Base-by-base conservation (phyloP, 768 basidiomycete genomes). In the Lactarius akahatsu region DNA sequence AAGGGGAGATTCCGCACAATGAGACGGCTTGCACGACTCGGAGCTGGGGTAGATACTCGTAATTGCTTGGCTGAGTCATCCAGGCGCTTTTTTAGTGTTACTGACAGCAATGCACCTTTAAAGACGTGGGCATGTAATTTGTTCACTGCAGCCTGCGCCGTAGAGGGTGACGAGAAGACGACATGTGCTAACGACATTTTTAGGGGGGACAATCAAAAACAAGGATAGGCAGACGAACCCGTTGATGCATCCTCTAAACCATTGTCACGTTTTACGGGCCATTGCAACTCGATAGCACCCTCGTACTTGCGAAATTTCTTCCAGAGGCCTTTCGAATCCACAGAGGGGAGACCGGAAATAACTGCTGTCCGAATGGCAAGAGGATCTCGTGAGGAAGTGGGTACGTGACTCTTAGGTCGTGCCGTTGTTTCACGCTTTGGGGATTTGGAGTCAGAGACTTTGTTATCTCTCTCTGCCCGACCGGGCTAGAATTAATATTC, bases 41-140 rank as follows among this genome's bases (percentile, higher is more conserved):
- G 90, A 1, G 82, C 81, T 1, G 80, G 76, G 34, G 74, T 36
- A 32, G 61, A 63, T 50, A 68, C 40, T 26, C 66, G 66, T 4
- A 38, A 9, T 36, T 81, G 76, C 69, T 86, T 90, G 20, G 82
- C 77, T 10, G 90, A 80, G 2, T 79, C 84, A 64, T 95, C 91
- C 9, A 92, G 77, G 18, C 92, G 85, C 73, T 94, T 94, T 81
- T 96, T 95, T 58, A 96, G 82, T 8, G 90, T 87, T 16, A 90
- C 92, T 2, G 91, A 93, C n/a, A 98, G 84, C 5, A 95, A 79
- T 10, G 82, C 80, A 47, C 94, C 94, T 74, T 96, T 96, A 84
- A 90, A 96, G 34, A 95, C 90, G 74, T 96, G 94, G 1, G 92
- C 93, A 73, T 98, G 94, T 1, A 98, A 83, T 75, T 91, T 93